phyloP scores from a whole-genome alignment of 2,329 filamentous ascomycete genomes.

The Fusarium sp. region DNA sequence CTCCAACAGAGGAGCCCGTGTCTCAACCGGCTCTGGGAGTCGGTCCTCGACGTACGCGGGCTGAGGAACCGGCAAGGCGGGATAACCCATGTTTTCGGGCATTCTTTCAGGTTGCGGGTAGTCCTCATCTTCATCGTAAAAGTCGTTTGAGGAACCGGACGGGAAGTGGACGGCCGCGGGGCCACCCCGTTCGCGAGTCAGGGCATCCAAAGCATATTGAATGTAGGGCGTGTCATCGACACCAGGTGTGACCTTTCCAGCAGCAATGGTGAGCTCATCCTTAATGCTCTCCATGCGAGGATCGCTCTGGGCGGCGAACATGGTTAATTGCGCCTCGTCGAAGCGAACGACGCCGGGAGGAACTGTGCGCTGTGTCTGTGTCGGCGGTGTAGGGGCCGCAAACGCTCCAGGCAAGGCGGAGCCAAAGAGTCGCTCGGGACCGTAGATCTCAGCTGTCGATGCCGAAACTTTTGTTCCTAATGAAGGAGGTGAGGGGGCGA shows the following conservation, averaged over 20 bases:
- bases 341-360: conserved; percentile 45
- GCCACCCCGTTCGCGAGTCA: conserved; percentile 76
- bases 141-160: conserved; percentile 49
- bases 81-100: conserved; percentile 31
- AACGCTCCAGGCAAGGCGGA: conserved; percentile 41
- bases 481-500: conserved; percentile 52
- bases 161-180: conserved; percentile 61
- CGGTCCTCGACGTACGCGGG: conserved; percentile 44
- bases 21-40: conserved; percentile 37
- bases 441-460: conserved; percentile 55
- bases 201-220: conserved; percentile 85
- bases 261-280: conserved; percentile 60
- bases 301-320: conserved; percentile 49
- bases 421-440: conserved; percentile 52
- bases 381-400: conserved; percentile 21
- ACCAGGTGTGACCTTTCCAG: conserved; percentile 71
- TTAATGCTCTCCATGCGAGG: conserved; percentile 55
- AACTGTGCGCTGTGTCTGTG: conserved; percentile 16
- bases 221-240: conserved; percentile 88
- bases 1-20: conserved; percentile 22
- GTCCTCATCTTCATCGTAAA: conserved; percentile 40
- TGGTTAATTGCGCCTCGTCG: conserved; percentile 52
- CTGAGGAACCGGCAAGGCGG: conserved; percentile 36
- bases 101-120: conserved; percentile 39
- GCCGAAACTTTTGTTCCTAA: conserved; percentile 38